Evolutionary conservation across 768 basidiomycete genomes (phyloP), one percentile per base, ranked within the genome.

Genomic region (Boletus reticulatus): DNA sequence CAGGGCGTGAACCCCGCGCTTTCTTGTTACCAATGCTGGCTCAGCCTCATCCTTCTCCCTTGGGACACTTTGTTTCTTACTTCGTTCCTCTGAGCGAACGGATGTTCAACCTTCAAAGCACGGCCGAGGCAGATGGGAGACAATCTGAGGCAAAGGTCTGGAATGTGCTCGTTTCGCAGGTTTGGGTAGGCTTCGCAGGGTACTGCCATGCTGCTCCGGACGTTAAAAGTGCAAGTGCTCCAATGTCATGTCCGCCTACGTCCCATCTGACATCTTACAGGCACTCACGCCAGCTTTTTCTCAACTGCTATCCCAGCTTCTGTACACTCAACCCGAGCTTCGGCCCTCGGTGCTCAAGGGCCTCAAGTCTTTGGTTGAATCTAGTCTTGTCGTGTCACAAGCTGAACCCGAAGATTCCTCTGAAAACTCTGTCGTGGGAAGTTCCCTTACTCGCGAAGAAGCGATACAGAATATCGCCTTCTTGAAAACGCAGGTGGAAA

Each of bases 1-100:
- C 83, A n/a, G 85, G 86, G 45, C 78, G 77, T 36, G 91, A 93
- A 62, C 94, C 95, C 13, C 86, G 92, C 48, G 97, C 95, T 13
- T 97, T 89, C 76, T 79, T 99, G 41, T 80, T 99, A 7, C 94
- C 97, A 3, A 79, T 98, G 52, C 83, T 99, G 48, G 72, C 87
- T 13, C 84, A 91, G 31, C 82, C 87, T 4, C 89, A 98, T 68
- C 80, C 87, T 2, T 89, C 95, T 3, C 87, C 87, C 1, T 76
- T 98, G 45, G 73, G 75, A 1, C 95, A 96, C 74, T 99, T 98
- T 65, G 80, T 92, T 34, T 81, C 83, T 3, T 92, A 91, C 71
- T 98, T 98, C 62, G 89, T 98, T 9, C 96, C 96, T 17, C 74
- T 98, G 47, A 97, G 94, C 46, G 95, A 98, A 71, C 80, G 85